Evolutionary conservation across 768 basidiomycete species (phyloP).

Genomic region (Glaciozyma martinii): DNA sequence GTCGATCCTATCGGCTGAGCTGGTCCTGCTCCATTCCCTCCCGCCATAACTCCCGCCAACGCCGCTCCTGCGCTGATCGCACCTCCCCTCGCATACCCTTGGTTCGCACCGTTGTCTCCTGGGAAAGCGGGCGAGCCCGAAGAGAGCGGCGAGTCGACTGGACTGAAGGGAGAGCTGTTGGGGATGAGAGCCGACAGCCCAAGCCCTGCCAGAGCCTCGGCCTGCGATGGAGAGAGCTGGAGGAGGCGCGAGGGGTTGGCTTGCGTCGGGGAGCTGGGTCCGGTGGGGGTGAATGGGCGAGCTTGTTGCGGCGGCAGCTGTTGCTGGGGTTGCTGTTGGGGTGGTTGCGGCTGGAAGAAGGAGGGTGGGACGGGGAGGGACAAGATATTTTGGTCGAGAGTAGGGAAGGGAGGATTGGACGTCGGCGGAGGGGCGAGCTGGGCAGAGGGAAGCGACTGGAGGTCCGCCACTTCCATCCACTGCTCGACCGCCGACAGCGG

Average conservation of each 20-base stretch:
- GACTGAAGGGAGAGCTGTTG: background rate
- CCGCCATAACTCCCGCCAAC: slow-evolving; percentile 6
- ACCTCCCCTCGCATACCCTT: background rate
- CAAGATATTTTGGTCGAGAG: too few species aligned
- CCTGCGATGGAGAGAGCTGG: background rate
- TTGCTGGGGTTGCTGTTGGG: background rate
- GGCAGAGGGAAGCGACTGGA: too few species aligned
- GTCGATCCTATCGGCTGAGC: background rate
- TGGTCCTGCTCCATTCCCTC: background rate
- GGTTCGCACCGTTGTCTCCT: background rate
- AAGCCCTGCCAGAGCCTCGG: slow-evolving; percentile 12
- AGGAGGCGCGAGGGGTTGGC: slow-evolving; percentile 12
- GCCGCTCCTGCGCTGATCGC: slow-evolving; percentile 6
- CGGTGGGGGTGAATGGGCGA: background rate
- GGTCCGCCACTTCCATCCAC: too few species aligned
- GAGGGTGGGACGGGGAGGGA: too few species aligned
- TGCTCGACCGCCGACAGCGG: too few species aligned
- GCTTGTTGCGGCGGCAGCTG: background rate
- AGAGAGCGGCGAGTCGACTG: background rate
- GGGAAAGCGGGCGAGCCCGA: slow-evolving; percentile 15
- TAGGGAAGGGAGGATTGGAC: too few species aligned
- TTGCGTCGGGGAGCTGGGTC: background rate
- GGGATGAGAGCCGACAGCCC: slow-evolving; percentile 6
- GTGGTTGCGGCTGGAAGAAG: background rate
- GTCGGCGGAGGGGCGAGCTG: too few species aligned